These are phyloP conservation scores for Pichia eremophila DNA, from an alignment of 805 yeast genomes.

Conservation along the genomic window DNA sequence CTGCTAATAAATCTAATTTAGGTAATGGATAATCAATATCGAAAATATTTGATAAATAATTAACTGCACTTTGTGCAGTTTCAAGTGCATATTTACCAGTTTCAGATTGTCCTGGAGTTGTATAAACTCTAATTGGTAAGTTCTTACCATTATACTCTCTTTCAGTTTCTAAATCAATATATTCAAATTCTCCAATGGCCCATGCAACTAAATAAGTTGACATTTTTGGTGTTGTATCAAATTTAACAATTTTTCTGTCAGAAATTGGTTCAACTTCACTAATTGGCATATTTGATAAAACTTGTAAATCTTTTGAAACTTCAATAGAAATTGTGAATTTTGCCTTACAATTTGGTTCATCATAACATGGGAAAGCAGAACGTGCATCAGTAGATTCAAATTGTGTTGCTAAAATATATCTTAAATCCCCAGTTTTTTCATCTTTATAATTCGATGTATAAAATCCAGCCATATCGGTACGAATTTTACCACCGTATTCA, in stretches of 20 bases:
- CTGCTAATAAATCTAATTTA: constrained; percentile 70
- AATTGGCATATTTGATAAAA: constrained; percentile 41
- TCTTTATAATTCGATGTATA: constrained; percentile 38
- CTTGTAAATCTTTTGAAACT: constrained; percentile 26
- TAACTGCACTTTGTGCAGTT: constrained; percentile 41
- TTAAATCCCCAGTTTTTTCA: constrained; percentile 24
- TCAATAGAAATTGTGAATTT: constrained; percentile 39
- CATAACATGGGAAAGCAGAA: constrained; percentile 49
- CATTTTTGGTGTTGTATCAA: constrained; percentile 43
- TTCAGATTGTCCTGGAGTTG: constrained; percentile 38
- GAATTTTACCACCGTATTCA: constrained; percentile 34
- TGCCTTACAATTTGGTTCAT: constrained; percentile 49
- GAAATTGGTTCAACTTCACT: background rate
- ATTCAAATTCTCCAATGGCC: constrained; percentile 50
- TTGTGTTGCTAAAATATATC: constrained; percentile 41
- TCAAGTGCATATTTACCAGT: constrained; percentile 40
- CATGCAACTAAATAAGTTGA: constrained; percentile 50
- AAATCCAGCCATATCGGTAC: constrained; percentile 49
- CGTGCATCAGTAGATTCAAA: constrained; percentile 54
- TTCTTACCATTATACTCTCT: constrained; percentile 32
- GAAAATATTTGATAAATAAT: constrained; percentile 38
- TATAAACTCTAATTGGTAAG: constrained; percentile 42
- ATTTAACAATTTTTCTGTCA: constrained; percentile 23
- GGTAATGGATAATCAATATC: constrained; percentile 66
- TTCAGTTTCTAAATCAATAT: constrained; percentile 37